Evolutionary conservation across 768 basidiomycete species (phyloP).

Genomic region (Boletus insuetus): DNA sequence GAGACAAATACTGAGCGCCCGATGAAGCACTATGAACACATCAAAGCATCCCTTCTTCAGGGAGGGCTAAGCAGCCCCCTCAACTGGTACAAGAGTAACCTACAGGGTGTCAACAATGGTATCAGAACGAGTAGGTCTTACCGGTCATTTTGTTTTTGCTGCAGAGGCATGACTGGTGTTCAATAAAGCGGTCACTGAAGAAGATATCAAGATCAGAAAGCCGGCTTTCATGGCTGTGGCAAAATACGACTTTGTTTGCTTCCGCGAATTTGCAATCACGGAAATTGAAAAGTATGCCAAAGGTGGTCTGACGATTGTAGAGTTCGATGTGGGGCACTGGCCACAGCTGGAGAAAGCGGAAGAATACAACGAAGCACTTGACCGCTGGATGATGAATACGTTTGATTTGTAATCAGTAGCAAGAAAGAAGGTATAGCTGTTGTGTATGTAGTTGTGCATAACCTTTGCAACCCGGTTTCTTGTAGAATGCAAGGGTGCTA

Average conservation of each 20-base stretch:
- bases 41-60: slow-evolving; percentile 25
- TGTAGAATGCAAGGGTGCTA: background rate
- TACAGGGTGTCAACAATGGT: slow-evolving; percentile 26
- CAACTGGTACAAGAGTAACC: slow-evolving; percentile 37
- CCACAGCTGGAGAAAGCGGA: slow-evolving; percentile 33
- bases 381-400: slow-evolving; percentile 29
- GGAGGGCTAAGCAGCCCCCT: slow-evolving; percentile 35
- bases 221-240: slow-evolving; percentile 40
- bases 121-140: slow-evolving; percentile 29
- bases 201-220: slow-evolving; percentile 28
- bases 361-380: slow-evolving; percentile 35
- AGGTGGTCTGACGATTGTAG: slow-evolving; percentile 28
- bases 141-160: background rate
- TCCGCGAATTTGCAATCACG: slow-evolving; percentile 22
- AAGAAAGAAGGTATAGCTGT: background rate
- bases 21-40: slow-evolving; percentile 29
- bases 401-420: slow-evolving; percentile 12
- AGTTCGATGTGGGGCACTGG: slow-evolving; percentile 41
- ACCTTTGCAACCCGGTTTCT: background rate
- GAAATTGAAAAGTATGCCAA: slow-evolving; percentile 27
- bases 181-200: slow-evolving; percentile 20
- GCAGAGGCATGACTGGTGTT: background rate
- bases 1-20: background rate
- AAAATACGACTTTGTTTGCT: slow-evolving; percentile 34
- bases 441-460: background rate